Base-by-base conservation (phyloP, 768 basidiomycete species). In the Mycena galericulata region DNA sequence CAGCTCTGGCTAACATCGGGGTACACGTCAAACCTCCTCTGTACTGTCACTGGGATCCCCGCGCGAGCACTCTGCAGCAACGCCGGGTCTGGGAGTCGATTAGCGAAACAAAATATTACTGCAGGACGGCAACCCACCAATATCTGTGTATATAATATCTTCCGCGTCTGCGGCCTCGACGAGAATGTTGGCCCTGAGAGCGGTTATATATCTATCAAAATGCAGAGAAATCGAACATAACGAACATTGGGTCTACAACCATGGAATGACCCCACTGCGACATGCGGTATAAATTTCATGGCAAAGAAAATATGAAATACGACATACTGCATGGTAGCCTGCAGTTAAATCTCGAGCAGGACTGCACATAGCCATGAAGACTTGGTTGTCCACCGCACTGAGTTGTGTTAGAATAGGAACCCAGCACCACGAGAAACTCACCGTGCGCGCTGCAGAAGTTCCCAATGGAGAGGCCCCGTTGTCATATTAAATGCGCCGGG, bases 381-480 rank as follows among this genome's bases (percentile, higher is more conserved):
- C 88, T 79, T 99, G 97, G 75, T 99, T 98, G 77, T 99, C 98
- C 26, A 96, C 88, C 8, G 98, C 98, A 64, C 97, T 73, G 24
- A 70, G n/a, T 60, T 62, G 17, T 15, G 24, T 0, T 20, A 29
- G 65, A 20, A 46, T 10, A 34, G 27, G n/a, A 50, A 27, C 36
- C 70, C 15, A 50, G 30, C 22, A 30, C 10, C 20, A 40, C 12
- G n/a, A 53, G 18, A 12, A 22, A 78, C 84, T n/a, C 75, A 93
- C 95, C 96, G 84, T 62, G 91, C 90, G 55, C 93, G 87, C 75
- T 94, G 94, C 24, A 99, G 85, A 4, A 99, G 83, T 73, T 96
- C 94, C 98, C 98, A 99, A 78, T 99, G 96, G 51, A 98, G 81
- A 1, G 97, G 97, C 0, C 98, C 98, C 0, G 98, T 99, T 4